These are phyloP conservation scores for Sporobolomyces roseus DNA, from an alignment of 768 basidiomycete species.

Conservation along the genomic window DNA sequence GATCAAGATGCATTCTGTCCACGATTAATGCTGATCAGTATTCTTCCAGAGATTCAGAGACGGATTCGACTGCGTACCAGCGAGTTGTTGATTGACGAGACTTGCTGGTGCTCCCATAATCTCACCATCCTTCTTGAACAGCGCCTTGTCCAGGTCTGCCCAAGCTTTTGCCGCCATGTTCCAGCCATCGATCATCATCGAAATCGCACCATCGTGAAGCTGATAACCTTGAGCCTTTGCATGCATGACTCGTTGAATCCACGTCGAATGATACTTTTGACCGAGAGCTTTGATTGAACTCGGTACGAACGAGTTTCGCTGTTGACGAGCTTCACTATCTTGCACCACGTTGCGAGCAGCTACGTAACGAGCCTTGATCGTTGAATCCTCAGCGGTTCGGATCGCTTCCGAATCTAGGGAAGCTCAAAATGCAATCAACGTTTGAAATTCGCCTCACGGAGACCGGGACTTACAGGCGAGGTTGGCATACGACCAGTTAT, in stretches of 20 bases:
- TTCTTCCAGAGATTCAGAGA: no score
- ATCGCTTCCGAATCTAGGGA: background rate
- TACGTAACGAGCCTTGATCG: background rate
- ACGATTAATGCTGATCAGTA: no score
- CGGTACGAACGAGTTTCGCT: background rate
- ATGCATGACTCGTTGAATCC: background rate
- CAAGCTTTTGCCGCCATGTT: background rate
- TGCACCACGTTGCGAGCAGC: background rate
- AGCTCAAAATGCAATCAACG: background rate
- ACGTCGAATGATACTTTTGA: background rate
- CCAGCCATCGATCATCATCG: background rate
- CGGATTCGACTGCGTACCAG: background rate
- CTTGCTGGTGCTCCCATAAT: no score
- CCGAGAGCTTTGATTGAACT: background rate
- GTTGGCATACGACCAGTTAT: background rate
- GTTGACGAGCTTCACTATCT: background rate
- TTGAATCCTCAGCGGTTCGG: background rate
- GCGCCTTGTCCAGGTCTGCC: no score
- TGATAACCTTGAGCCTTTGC: background rate
- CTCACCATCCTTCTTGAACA: no score
- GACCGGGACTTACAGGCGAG: background rate
- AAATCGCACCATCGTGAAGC: background rate
- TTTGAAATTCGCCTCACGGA: background rate
- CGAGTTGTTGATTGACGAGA: no score
- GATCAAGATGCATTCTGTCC: slow-evolving; percentile 1